These are phyloP conservation scores for Neoboletus brunneissimus DNA, from an alignment of 768 basidiomycete genomes.

Conservation along the genomic window DNA sequence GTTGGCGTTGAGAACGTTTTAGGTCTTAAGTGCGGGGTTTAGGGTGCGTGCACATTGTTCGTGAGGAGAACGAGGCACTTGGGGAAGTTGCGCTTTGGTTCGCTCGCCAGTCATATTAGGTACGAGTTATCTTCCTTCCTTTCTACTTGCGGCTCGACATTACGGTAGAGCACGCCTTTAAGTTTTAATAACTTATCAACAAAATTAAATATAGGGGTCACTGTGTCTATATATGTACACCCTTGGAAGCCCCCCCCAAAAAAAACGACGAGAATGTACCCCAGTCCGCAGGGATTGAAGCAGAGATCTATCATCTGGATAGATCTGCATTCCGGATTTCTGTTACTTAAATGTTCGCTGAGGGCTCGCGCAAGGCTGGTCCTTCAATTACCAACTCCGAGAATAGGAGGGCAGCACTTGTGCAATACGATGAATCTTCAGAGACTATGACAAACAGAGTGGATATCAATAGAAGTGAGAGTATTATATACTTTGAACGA, in stretches of 20 bases:
- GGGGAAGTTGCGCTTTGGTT: neutral
- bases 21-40: neutral
- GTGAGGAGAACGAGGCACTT: neutral
- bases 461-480: neutral
- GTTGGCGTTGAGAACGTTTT: slow-evolving; percentile 11
- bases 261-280: too few relatives aligned
- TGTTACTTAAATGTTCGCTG: neutral
- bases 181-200: neutral
- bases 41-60: neutral
- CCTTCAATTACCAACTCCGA: neutral
- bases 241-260: too few relatives aligned
- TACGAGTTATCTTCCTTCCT: neutral
- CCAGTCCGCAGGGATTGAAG: too few relatives aligned
- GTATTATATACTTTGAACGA: neutral
- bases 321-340: neutral
- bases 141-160: neutral
- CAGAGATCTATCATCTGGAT: neutral
- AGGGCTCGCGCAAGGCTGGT: too few relatives aligned
- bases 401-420: neutral
- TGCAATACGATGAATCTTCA: neutral
- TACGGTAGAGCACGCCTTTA: neutral
- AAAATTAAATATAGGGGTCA: neutral
- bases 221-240: neutral
- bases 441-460: neutral
- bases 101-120: too few relatives aligned